Evolutionary conservation across 805 yeast genomes (phyloP), one percentile per base, ranked within the genome.

Genomic region (Candida pseudoglaebosa): DNA sequence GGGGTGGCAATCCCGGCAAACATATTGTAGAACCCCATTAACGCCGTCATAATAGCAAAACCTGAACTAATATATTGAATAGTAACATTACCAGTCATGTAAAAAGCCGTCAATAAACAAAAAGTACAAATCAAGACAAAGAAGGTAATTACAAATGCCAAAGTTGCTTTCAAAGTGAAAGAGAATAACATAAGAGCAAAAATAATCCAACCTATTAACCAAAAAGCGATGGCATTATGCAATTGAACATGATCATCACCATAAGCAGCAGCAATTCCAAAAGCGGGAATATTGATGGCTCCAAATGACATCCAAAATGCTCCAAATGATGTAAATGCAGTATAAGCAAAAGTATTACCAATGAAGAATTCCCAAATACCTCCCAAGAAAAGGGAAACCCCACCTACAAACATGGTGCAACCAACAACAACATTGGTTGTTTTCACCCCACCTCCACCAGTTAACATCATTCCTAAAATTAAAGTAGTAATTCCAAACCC

Each of bases 181-280:
- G 77, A 50, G 51, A 76, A 57, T 58, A 80, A 67, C 60, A 80
- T 60, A 47, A 77, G 77, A 10, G 84, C 71, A 64, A 80, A 80
- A 9, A 82, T 73, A 4, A 75, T 67, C 85, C 85, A 80, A 6
- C 83, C 84, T 2, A 78, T 54, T 19, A 79, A 53, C 55, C 67
- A 79, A 48, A 80, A 74, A 2, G 84, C 87, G 19, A 75, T 47
- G 1, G 78, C 82, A 46, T 78, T 74, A 30, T 56, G 56, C 16
- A 62, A 36, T 45, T 58, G 62, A 50, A 73, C 78, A 13, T 59
- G 53, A 5, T 67, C 52, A 41, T 70, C 70, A 24, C 42, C 53
- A 28, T 80, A 76, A 4, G 74, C 74, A 2, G 73, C 56, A 1
- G 54, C 61, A 20, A 78, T 74, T 18, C 79, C 80, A 54, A 80